Base-by-base conservation (phyloP, 1,139 yeast species). In the Petasospora fabianii region DNA sequence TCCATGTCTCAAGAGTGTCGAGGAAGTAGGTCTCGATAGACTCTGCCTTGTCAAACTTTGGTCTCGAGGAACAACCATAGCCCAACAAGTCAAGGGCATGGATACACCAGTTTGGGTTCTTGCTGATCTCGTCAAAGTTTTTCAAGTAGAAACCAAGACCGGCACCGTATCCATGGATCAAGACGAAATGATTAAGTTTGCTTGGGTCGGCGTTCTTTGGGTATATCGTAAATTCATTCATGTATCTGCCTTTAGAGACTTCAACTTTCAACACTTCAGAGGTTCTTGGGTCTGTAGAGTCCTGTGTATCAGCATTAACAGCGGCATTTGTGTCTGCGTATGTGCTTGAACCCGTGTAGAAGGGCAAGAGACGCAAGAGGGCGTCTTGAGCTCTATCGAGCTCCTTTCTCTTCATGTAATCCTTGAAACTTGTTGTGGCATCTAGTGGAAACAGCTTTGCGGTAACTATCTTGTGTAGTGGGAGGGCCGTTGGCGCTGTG, bases 121-220 rank as follows among this genome's bases (percentile, higher is more conserved):
- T 38, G 12, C 68, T 53, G n/a, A 80, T 51, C 2, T 58, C 64
- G 37, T 74, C 77, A 39, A 78, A 70, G 53, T 81, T 84, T 53
- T 80, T 80, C 29, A 80, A 54, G 50, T 69, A 84, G 49, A 83
- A 79, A 0, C 94, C 92, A 13, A 82, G 59, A 0, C 90, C 90
- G 0, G 85, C 86, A 3, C 92, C 94, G 52, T 84, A 83, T 0
- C 94, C 94, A 59, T 84, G 94, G 6, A 83, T 64, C 61, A 84
- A 64, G 1, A 84, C 71, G 28, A 83, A 60, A 60, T 83, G 90
- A 43, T 78, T 73, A 46, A 65, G 55, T 16, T 55, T 53, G 17
- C 52, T 44, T 35, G 55, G 53, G 35, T 52, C 56, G 20, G 55
- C 48, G 4, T 65, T 54, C 24, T 62, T 61, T 8, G 85, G 83